A percentile compares a stretch with the other conserved stretches of the same genome.
phyloP scores from a whole-genome alignment of 2,329 filamentous ascomycete species.

The Westerdykella sp. region DNA sequence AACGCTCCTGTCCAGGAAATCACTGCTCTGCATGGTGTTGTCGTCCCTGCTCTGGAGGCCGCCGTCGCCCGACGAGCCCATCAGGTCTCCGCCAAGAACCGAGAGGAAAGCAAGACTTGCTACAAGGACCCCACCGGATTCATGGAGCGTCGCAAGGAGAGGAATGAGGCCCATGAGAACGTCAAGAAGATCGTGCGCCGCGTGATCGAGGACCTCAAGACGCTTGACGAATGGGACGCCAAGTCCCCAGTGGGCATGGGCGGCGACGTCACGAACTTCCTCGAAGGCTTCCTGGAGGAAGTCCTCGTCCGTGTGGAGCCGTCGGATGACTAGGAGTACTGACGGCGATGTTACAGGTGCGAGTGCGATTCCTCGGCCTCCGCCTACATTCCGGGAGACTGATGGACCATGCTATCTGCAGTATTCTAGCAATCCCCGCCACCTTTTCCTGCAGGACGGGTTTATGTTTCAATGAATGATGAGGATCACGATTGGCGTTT shows the following conservation, averaged over 20 bases:
- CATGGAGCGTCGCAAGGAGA: conserved; percentile 28
- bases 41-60: conserved; percentile 86
- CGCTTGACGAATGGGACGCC: conserved; percentile 85
- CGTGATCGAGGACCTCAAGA: conserved; percentile 73
- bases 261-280: conserved; percentile 76
- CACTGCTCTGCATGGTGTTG: conserved; percentile 82
- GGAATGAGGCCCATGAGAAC: conserved; percentile 67
- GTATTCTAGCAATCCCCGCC: too few relatives aligned
- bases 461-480: too few relatives aligned
- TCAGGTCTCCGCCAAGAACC: conserved; percentile 47
- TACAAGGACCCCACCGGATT: conserved; percentile 56
- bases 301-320: conserved; percentile 88
- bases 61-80: conserved; percentile 72
- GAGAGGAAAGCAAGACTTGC: conserved; percentile 39
- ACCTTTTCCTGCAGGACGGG: too few relatives aligned
- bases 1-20: conserved; percentile 52
- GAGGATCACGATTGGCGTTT: too few relatives aligned
- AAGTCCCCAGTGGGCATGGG: conserved; percentile 89
- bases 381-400: too few relatives aligned
- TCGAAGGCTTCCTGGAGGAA: conserved; percentile 91
- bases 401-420: too few relatives aligned
- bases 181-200: conserved; percentile 76
- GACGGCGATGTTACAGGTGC: too few relatives aligned
- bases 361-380: too few relatives aligned
- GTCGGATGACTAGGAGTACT: conserved; percentile 53